Evolutionary conservation across 208 protist species (phyloP), one percentile per base, ranked within the genome.

Genomic region (Leishmania turanica): DNA sequence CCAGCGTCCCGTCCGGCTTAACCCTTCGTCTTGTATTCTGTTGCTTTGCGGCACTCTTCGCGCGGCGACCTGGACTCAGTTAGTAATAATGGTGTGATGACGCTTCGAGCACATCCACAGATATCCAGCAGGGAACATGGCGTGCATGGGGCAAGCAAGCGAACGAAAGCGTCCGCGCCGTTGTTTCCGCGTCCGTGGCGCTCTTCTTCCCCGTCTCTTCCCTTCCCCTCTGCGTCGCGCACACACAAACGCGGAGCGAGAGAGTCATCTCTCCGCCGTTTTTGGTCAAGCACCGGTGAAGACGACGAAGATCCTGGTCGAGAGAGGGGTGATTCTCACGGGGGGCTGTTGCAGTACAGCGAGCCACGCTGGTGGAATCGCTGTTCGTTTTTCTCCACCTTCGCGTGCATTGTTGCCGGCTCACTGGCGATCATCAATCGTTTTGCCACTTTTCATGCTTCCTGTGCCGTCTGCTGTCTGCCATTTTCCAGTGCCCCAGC

Each of bases 361-460:
- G 47, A 54, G 42, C 40, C 17, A 37, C 42, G 13, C 45, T 58
- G 34, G 34, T 42, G 5, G n/a, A 51, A 75, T 60, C 2, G 13
- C n/a, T 75, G 24, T 31, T 7, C 40, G 21, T 24, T 82, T 53
- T 8, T 76, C n/a, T 24, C 9, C 53, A 70, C 58, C 13, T 73
- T 75, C 27, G 17, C 6, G n/a, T 56, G 42, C n/a, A 31, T 64
- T 27, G 19, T 3, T 56, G 13, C 49, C 68, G 56, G 45, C 27
- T 27, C 64, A 19, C 17, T 71, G 40, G 66, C 66, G 24, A 47
- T 71, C 66, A 71, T 47, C 37, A 71, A 47, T 27, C 21, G 6
- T 54, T 34, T 49, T 54, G 60, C 53, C n/a, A 49, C n/a, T 49
- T 47, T 34, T 31, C 34, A 49, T 53, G 24, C 70, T 84, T 81